A percentile compares a stretch with the other conserved stretches of the same genome.
phyloP scores from a whole-genome alignment of 441 rosid species.

The Pelargonium cotyledonis region DNA sequence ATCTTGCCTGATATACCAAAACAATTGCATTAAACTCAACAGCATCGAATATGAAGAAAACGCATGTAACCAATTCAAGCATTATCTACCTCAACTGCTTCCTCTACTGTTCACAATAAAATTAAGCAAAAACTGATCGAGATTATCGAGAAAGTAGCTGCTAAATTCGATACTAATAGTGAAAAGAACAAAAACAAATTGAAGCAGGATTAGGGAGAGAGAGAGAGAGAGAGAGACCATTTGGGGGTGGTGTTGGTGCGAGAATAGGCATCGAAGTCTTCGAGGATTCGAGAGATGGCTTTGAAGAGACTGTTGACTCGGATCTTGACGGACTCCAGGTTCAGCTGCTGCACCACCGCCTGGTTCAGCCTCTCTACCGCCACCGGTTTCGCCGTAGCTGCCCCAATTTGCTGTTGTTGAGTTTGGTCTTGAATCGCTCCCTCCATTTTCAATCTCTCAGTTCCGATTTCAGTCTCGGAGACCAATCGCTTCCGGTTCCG shows the following conservation, averaged over 20 bases:
- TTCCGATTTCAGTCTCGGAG: neutral
- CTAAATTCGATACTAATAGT: no score
- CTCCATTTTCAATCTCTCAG: constrained; percentile 32
- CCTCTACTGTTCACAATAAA: neutral
- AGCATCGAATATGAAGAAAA: neutral
- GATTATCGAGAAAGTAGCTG: neutral
- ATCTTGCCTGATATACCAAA: constrained; percentile 61
- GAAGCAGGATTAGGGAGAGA: neutral
- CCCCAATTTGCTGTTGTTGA: constrained; percentile 35
- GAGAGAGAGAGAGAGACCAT: constrained; percentile 43
- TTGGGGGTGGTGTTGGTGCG: constrained; percentile 80
- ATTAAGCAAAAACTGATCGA: no score
- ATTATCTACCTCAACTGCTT: neutral
- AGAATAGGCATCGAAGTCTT: constrained; percentile 67
- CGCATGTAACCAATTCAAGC: neutral
- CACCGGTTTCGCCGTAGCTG: constrained; percentile 10
- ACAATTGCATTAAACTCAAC: neutral
- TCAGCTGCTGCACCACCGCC: constrained; percentile 59
- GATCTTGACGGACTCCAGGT: constrained; percentile 68
- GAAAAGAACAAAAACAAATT: neutral
- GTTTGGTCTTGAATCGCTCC: constrained; percentile 41
- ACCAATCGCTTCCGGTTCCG: neutral
- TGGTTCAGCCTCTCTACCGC: constrained; percentile 59
- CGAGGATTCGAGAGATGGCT: constrained; percentile 81
- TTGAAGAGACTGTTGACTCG: constrained; percentile 74